phyloP scores from a whole-genome alignment of 2,329 filamentous ascomycete genomes.

The Cephalotrichum gorgonifer region DNA sequence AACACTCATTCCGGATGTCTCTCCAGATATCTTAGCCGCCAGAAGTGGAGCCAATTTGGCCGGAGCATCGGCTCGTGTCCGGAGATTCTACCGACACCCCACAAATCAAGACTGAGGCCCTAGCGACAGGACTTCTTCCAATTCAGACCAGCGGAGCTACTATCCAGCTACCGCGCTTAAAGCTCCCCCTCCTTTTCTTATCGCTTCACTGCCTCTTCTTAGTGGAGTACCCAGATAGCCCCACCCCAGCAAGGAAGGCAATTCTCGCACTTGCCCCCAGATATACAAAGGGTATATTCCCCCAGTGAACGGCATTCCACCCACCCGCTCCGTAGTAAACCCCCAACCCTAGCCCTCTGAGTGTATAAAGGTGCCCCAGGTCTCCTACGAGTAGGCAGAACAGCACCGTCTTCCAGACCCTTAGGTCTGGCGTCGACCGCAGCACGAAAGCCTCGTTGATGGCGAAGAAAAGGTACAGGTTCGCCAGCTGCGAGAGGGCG shows the following conservation, averaged over 20 bases:
- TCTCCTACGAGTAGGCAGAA: conserved; percentile 64
- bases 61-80: no score
- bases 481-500: conserved; percentile 64
- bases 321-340: conserved; percentile 53
- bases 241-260: conserved; percentile 48
- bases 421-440: conserved; percentile 54
- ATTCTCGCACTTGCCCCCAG: conserved; percentile 48
- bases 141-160: no score
- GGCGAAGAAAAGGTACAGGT: conserved; percentile 67
- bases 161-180: no score
- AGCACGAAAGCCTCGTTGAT: conserved; percentile 69
- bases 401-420: conserved; percentile 61
- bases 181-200: background rate
- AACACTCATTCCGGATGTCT: no score
- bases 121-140: no score
- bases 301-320: conserved; percentile 61
- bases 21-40: no score
- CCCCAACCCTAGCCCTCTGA: conserved; percentile 44
- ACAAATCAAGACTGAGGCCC: no score
- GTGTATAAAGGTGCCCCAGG: conserved; percentile 61
- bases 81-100: no score
- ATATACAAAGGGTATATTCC: conserved; percentile 63
- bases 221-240: conserved; percentile 21
- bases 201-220: background rate
- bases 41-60: no score